phyloP scores from a whole-genome alignment of 2,329 filamentous ascomycete species.

The Monosporascus sp. region DNA sequence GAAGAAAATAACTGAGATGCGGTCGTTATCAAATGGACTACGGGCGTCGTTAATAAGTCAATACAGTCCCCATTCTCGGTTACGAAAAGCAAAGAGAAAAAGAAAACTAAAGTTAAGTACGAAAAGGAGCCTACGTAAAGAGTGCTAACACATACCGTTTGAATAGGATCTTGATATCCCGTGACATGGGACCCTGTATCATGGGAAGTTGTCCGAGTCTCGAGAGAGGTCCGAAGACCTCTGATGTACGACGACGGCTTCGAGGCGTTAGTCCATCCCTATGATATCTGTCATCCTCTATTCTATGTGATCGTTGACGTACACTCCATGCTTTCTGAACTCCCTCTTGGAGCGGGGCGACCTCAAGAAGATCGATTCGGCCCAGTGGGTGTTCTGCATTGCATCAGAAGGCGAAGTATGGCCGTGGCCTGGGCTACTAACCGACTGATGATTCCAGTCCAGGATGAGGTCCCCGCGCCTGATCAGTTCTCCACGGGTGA shows the following conservation, averaged over 20 bases:
- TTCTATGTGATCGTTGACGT: conserved; percentile 11
- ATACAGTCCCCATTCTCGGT: too few relatives aligned
- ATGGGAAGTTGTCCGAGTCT: conserved; percentile 33
- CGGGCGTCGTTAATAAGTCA: background rate
- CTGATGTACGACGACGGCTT: conserved; percentile 13
- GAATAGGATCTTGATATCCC: conserved; percentile 47
- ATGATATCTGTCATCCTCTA: background rate
- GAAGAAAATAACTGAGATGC: conserved; percentile 49
- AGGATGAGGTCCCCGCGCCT: conserved; percentile 20
- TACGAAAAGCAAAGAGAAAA: background rate
- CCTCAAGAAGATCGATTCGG: conserved; percentile 54
- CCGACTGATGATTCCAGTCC: conserved; percentile 24
- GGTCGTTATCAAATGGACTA: conserved; percentile 52
- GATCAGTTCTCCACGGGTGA: conserved; percentile 18
- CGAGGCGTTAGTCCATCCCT: background rate
- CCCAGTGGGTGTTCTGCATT: conserved; percentile 51
- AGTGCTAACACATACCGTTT: conserved; percentile 38
- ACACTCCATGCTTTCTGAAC: conserved; percentile 37
- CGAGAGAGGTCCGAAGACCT: conserved; percentile 23
- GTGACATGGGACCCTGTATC: conserved; percentile 31
- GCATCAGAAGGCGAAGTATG: conserved; percentile 3
- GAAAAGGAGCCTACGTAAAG: background rate
- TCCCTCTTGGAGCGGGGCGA: conserved; percentile 46
- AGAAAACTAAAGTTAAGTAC: background rate
- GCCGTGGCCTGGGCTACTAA: conserved; percentile 7